Evolutionary conservation across 1,139 yeast genomes (phyloP).

Genomic region (Hemisphaericaspora lyxosophila): DNA sequence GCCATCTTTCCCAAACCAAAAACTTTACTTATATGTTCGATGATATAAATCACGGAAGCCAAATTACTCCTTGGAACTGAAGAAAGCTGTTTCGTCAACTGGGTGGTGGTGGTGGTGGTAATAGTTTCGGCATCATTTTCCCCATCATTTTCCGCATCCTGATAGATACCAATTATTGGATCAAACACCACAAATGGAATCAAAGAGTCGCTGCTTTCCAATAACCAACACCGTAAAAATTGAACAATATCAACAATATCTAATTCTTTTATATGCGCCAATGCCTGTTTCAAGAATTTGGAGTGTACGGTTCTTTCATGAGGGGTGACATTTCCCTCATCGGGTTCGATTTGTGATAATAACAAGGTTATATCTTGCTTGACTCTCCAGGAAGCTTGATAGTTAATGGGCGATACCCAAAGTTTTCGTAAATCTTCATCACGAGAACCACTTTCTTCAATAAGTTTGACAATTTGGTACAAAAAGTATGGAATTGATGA

Average conservation of each 20-base stretch:
- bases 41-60: conserved; percentile 35
- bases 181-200: conserved; percentile 47
- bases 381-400: conserved; percentile 34
- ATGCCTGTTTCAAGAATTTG: conserved; percentile 22
- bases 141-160: conserved; percentile 7
- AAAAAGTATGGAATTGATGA: conserved; percentile 39
- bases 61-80: conserved; percentile 45
- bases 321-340: conserved; percentile 15
- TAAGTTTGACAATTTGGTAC: conserved; percentile 21
- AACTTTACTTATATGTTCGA: conserved; percentile 35
- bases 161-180: conserved; percentile 28
- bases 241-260: conserved; percentile 21
- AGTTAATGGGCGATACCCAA: conserved; percentile 38
- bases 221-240: conserved; percentile 42
- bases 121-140: conserved; percentile 5
- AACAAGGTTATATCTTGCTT: conserved; percentile 31
- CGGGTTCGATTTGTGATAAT: conserved; percentile 21
- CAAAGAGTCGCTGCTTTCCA: conserved; percentile 44
- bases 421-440: conserved; percentile 9
- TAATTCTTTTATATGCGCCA: conserved; percentile 12
- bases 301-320: conserved; percentile 25
- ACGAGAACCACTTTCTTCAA: conserved; percentile 19
- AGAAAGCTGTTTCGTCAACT: conserved; percentile 28
- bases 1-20: conserved; percentile 27
- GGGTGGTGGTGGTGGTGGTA: conserved; percentile 9